Base-by-base conservation (phyloP, 1,284 basidiomycete species). In the Microbotryomycetes sp. region DNA sequence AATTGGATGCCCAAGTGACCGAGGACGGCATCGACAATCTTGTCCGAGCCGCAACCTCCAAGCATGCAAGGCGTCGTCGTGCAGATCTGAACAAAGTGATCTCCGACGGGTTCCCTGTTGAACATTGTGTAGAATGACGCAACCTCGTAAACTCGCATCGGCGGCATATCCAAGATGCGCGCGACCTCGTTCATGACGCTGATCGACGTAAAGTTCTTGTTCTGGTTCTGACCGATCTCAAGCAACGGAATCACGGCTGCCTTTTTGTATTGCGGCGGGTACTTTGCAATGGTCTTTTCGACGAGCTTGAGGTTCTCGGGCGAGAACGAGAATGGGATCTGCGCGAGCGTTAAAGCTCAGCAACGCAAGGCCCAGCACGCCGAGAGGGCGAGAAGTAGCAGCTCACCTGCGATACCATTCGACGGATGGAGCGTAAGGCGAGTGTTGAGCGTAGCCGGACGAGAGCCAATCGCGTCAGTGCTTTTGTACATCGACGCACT, bases 71-170 rank as follows among this genome's bases (percentile, higher is more conserved):
- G 94, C 11, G 96, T 98, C 45, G 94, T 98, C 45, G 96, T 98
- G 82, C 96, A 99, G 60, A 98, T 88, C 78, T 98, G 94, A n/a
- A 99, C 84, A 73, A 98, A 97, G 77, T 96, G 82, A 73, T 89
- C 80, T 57, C 92, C 94, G 62, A 97, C 91, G 6, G 94, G 96
- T 77, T 96, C 92, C 54, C 91, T 91, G 66, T 16, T 96, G 81
- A 91, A 97, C 94, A 98, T 97, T 69, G 94, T 98, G 78, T 98
- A 98, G 80, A 98, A 98, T 13, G 92, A 96, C 15, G 96, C 94
- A 55, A 99, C 96, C 79, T 99, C 96, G 77, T 98, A 99, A 5
- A 98, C 96, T 21, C 94, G 86, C 96, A 98, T 98, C 57, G 91
- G 89, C 7, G 89, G 90, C 85, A 99, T 90, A 73, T 90, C 91